Conservation (phyloP, 495 filamentous ascomycete genomes). For the Podospora pseudocomata region DNA sequence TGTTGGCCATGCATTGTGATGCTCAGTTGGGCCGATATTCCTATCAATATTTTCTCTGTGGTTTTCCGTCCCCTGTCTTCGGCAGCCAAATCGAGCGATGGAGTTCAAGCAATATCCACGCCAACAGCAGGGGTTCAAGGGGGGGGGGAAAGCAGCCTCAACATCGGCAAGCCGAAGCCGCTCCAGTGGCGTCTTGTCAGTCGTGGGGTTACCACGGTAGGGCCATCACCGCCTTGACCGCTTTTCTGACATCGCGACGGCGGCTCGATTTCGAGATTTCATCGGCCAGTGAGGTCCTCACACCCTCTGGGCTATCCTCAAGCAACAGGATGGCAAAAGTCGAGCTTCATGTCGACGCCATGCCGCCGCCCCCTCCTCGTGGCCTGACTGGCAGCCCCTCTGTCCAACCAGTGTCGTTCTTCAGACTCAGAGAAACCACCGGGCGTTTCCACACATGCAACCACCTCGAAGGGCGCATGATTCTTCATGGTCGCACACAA, state of each 20-base stretch:
- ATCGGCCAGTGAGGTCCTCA: background rate
- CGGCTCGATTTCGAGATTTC: background rate
- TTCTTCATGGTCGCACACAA: conserved; percentile 2
- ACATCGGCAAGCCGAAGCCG: background rate
- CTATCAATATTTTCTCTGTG: background rate
- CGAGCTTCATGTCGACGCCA: background rate
- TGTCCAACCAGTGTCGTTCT: background rate
- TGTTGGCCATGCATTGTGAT: background rate
- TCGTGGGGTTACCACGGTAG: background rate
- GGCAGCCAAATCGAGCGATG: conserved; percentile 5
- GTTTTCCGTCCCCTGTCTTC: background rate
- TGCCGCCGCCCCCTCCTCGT: background rate
- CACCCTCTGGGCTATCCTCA: background rate
- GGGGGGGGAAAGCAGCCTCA: background rate
- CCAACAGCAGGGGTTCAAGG: background rate
- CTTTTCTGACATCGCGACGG: background rate
- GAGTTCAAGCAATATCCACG: background rate
- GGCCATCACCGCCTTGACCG: background rate
- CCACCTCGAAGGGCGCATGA: conserved; percentile 3
- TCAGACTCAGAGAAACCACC: background rate
- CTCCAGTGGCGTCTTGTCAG: background rate
- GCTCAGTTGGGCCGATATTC: background rate
- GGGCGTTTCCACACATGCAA: background rate
- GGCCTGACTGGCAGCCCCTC: background rate
- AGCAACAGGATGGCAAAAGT: background rate